A percentile compares a stretch with the other conserved stretches of the same genome.
These are phyloP conservation scores for Fusarium citri DNA, from an alignment of 2,329 filamentous ascomycete genomes.

Conservation along the genomic window DNA sequence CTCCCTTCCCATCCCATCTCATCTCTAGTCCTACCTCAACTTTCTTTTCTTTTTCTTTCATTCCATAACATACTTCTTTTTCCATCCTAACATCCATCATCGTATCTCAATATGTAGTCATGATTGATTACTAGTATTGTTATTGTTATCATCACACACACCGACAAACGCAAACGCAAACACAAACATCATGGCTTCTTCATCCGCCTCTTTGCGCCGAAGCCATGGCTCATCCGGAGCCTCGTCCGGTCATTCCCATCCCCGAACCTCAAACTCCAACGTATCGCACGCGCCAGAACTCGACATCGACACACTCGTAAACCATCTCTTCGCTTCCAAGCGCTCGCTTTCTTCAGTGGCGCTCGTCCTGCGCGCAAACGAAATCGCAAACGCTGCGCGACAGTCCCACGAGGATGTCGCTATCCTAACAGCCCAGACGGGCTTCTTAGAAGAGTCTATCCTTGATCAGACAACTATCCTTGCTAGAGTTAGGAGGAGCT, in stretches of 20 bases:
- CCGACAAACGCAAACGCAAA: background rate
- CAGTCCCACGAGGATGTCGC: conserved; percentile 82
- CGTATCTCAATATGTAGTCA: conserved; percentile 41
- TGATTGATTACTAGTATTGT: conserved; percentile 19
- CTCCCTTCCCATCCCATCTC: conserved; percentile 12
- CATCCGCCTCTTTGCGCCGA: conserved; percentile 52
- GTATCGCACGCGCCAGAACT: conserved; percentile 27
- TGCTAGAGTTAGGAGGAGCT: conserved; percentile 60
- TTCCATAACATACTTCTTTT: conserved; percentile 1
- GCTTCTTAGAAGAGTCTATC: conserved; percentile 74
- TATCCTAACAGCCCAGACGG: conserved; percentile 75
- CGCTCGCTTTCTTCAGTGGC: conserved; percentile 85
- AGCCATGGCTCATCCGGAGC: conserved; percentile 53
- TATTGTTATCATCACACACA: background rate
- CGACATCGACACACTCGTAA: conserved; percentile 79
- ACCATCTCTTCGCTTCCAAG: conserved; percentile 87
- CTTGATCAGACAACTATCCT: conserved; percentile 66
- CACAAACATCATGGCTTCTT: conserved; percentile 49
- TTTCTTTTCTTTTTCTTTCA: conserved; percentile 18
- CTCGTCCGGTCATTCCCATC: conserved; percentile 50
- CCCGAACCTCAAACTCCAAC: conserved; percentile 41
- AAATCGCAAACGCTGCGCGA: conserved; percentile 82
- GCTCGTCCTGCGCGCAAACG: conserved; percentile 86
- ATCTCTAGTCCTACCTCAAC: conserved; percentile 1
- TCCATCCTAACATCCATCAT: conserved; percentile 11